Percentiles rank a stretch among this genome's conserved stretches.
Evolutionary conservation across 192 early-diverging fungal genomes (phyloP).

Genomic region (Coemansia aciculifera): DNA sequence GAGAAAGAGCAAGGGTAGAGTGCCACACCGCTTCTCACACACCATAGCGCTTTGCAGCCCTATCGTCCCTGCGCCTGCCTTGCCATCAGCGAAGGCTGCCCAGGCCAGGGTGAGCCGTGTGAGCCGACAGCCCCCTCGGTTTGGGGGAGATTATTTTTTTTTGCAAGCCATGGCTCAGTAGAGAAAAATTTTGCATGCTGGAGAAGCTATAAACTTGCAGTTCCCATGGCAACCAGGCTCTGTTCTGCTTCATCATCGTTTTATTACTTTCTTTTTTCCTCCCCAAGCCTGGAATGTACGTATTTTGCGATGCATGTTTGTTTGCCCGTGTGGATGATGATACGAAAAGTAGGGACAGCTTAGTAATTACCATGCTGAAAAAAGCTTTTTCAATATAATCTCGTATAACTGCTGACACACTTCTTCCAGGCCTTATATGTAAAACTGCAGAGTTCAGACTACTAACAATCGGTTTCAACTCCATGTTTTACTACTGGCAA

Average conservation of each 20-base stretch:
- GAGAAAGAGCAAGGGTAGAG: slow-evolving; percentile 2
- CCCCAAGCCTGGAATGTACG: background rate
- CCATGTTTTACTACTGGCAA: background rate
- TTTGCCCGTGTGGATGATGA: slow-evolving; percentile 34
- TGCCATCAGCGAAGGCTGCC: background rate
- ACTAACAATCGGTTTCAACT: slow-evolving; percentile 1
- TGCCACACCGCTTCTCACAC: background rate
- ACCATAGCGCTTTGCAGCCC: background rate
- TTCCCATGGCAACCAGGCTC: background rate
- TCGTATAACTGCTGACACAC: slow-evolving; percentile 16
- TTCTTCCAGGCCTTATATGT: background rate
- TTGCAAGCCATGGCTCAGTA: background rate
- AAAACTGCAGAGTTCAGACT: background rate
- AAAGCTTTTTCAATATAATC: slow-evolving; percentile 30
- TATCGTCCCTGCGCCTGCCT: background rate
- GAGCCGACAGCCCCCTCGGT: background rate
- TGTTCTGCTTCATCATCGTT: background rate
- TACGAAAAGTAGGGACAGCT: slow-evolving; percentile 47
- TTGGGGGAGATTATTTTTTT: background rate
- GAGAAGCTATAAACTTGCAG: background rate
- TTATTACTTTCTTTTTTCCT: background rate
- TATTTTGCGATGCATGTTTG: slow-evolving; percentile 5
- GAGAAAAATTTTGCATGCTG: background rate
- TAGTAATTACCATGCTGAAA: slow-evolving; percentile 22
- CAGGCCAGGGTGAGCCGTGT: slow-evolving; percentile 1